Percentiles rank a stretch among this genome's conserved stretches.
phyloP scores from a whole-genome alignment of 1,139 yeast species.

The Blastobotrys apis region DNA sequence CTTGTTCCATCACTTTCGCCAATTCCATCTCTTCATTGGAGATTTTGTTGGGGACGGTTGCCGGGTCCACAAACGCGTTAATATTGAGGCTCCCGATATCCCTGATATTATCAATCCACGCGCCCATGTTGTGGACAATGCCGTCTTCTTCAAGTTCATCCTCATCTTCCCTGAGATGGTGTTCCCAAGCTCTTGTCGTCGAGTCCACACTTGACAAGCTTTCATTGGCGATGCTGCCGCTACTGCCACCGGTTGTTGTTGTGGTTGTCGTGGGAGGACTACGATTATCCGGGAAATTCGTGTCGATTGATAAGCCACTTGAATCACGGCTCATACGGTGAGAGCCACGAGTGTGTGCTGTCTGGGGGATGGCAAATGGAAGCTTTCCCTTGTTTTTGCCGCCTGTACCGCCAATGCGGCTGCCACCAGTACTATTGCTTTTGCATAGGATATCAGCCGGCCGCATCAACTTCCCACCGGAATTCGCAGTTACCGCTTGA shows the following conservation, averaged over 20 bases:
- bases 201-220: slow-evolving; percentile 8
- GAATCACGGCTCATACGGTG: too few relatives aligned
- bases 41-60: too few relatives aligned
- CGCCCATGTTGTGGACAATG: slow-evolving; percentile 25
- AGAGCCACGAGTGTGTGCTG: background rate
- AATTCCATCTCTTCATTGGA: background rate
- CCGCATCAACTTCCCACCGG: background rate
- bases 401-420: too few relatives aligned
- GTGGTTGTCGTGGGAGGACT: background rate
- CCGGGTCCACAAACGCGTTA: slow-evolving; percentile 8
- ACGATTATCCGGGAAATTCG: slow-evolving; percentile 7
- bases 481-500: background rate
- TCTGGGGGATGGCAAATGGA: slow-evolving; percentile 4
- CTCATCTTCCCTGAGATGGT: slow-evolving; percentile 22
- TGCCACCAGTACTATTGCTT: background rate
- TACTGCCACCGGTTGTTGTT: slow-evolving; percentile 1
- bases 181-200: slow-evolving; percentile 25
- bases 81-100: slow-evolving; percentile 21
- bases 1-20: background rate
- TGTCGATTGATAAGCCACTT: slow-evolving; percentile 9
- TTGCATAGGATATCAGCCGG: background rate
- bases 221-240: slow-evolving; percentile 1
- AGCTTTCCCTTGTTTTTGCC: background rate
- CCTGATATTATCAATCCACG: slow-evolving; percentile 27
- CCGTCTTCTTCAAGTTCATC: slow-evolving; percentile 32